Percentiles rank a stretch among this genome's conserved stretches.
Conservation (phyloP, 1,284 basidiomycete species). For the Sutorius eximius region DNA sequence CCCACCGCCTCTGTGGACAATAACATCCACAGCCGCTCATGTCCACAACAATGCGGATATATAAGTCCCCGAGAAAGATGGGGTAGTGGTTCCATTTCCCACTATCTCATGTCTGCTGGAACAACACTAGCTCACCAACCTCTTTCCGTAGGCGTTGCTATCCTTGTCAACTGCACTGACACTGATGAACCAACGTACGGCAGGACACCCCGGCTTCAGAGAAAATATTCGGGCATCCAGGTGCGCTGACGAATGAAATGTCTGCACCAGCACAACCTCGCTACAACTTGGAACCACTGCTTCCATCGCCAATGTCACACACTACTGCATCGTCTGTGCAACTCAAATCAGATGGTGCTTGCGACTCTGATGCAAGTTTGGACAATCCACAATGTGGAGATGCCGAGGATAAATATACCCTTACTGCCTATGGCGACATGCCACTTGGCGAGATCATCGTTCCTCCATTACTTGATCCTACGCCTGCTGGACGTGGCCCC, state of each 20-base stretch:
- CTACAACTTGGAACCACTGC: not conserved
- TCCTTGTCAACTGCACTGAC: not conserved
- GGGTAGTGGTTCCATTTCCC: not conserved
- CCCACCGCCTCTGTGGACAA: conserved; percentile 12
- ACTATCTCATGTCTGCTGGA: conserved; percentile 13
- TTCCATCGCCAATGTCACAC: not conserved
- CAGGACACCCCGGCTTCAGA: conserved; percentile 14
- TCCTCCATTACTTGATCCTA: not conserved
- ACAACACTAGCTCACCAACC: not conserved
- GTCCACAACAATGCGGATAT: conserved; percentile 15
- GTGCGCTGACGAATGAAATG: not conserved
- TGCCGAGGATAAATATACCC: conserved; percentile 27
- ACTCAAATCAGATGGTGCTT: not conserved
- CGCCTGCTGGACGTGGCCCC: not conserved
- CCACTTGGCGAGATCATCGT: conserved; percentile 19
- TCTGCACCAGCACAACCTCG: not conserved
- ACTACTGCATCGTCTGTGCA: not conserved
- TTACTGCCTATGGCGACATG: conserved; percentile 31
- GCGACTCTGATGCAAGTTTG: not conserved
- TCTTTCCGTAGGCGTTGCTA: conserved; percentile 7
- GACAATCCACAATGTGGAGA: conserved; percentile 1
- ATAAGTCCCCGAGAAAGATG: conserved; percentile 7
- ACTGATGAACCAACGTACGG: not conserved
- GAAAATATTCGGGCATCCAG: not conserved
- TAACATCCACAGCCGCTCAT: conserved; percentile 13